Evolutionary conservation across 73 alveolate genomes (phyloP).

Genomic region (Tetrahymena elliotti): DNA sequence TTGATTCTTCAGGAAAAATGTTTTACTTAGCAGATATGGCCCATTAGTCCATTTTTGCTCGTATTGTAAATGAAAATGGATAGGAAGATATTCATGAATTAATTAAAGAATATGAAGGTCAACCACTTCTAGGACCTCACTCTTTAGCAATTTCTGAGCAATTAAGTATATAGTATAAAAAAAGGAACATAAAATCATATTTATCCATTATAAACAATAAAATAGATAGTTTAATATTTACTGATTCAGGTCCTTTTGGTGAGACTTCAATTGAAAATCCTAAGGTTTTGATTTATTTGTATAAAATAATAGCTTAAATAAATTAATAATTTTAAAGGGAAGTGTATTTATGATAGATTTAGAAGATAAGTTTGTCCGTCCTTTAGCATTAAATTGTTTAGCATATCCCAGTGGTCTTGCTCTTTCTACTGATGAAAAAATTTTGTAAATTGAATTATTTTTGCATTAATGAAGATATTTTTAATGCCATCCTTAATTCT

Average conservation of each 20-base stretch:
- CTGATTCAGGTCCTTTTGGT: slow-evolving; percentile 86
- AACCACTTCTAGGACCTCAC: slow-evolving; percentile 95
- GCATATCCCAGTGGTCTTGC: slow-evolving; percentile 92
- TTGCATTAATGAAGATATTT: too few relatives aligned
- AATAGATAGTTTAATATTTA: slow-evolving; percentile 61
- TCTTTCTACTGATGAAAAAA: slow-evolving; percentile 64
- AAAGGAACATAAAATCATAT: not conserved
- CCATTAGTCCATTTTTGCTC: slow-evolving; percentile 43
- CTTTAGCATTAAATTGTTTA: slow-evolving; percentile 58
- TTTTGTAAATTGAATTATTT: slow-evolving; percentile 3
- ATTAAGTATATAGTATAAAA: slow-evolving; percentile 1
- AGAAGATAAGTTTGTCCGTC: slow-evolving; percentile 65
- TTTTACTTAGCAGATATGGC: slow-evolving; percentile 43
- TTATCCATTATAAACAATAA: not conserved
- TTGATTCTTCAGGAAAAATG: slow-evolving; percentile 15
- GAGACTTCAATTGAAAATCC: slow-evolving; percentile 79
- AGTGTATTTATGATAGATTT: slow-evolving; percentile 73
- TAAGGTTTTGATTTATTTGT: not conserved
- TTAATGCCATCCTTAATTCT: too few relatives aligned
- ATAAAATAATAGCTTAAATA: not conserved
- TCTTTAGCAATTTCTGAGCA: slow-evolving; percentile 60
- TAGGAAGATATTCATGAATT: slow-evolving; percentile 36
- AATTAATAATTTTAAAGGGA: slow-evolving; percentile 13
- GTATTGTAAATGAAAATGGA: slow-evolving; percentile 44
- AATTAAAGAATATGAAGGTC: slow-evolving; percentile 90